Evolutionary conservation across 176 grass and related monocot genomes (phyloP).

Genomic region (Hyparrhenia diplandra): DNA sequence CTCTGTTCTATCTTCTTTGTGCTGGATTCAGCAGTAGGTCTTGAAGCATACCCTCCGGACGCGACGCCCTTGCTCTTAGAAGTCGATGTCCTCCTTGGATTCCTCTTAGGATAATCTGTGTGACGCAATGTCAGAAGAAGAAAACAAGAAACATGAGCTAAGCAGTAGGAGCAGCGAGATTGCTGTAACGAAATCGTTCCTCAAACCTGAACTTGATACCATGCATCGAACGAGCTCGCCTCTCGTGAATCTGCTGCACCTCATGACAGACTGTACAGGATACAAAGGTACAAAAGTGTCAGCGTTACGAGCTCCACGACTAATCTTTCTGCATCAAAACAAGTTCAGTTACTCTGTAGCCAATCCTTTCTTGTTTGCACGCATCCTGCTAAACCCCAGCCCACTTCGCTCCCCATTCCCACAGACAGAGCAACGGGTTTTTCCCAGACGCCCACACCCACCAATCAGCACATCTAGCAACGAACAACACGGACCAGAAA

Average conservation of each 20-base stretch:
- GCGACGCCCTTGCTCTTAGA: conserved; percentile 46
- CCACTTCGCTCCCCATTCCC: background rate
- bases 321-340: background rate
- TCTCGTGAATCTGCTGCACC: conserved; percentile 46
- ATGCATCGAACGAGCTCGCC: conserved; percentile 38
- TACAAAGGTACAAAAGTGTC: background rate
- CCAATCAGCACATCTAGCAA: background rate
- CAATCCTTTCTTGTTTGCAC: background rate
- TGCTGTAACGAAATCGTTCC: conserved; percentile 7
- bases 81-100: conserved; percentile 34
- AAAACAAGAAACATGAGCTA: background rate
- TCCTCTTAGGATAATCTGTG: conserved; percentile 66
- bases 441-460: background rate
- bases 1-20: conserved; percentile 43
- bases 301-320: background rate
- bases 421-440: background rate
- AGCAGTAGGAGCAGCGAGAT: background rate
- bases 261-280: conserved; percentile 32
- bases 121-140: conserved; percentile 13
- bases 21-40: conserved; percentile 33
- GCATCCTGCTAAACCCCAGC: background rate
- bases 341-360: background rate
- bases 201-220: conserved; percentile 67
- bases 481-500: background rate
- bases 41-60: conserved; percentile 43